phyloP scores from a whole-genome alignment of 2,329 filamentous ascomycete genomes.

The Ramichloridium luteum region DNA sequence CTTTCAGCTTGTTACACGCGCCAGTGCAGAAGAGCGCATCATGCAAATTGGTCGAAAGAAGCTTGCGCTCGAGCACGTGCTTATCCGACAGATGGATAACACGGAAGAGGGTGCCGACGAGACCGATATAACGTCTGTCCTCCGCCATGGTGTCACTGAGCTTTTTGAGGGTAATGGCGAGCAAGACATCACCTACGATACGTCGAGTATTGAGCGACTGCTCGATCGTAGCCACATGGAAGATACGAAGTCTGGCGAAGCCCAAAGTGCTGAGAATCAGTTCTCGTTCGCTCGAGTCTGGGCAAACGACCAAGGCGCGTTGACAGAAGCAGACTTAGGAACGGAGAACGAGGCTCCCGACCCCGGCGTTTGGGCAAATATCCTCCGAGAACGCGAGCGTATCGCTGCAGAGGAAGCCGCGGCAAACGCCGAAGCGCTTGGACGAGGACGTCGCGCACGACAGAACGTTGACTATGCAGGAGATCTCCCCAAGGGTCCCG shows the following conservation, averaged over 20 bases:
- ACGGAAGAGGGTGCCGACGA: constrained; percentile 61
- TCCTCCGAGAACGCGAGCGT: constrained; percentile 69
- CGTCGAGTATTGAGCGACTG: constrained; percentile 70
- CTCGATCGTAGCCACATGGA: constrained; percentile 79
- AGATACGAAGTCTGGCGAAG: constrained; percentile 51
- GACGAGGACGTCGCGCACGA: constrained; percentile 68
- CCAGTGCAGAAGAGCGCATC: constrained; percentile 86
- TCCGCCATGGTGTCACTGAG: constrained; percentile 76
- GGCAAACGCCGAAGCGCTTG: constrained; percentile 59
- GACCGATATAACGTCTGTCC: constrained; percentile 72
- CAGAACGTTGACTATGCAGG: constrained; percentile 39
- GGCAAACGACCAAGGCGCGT: constrained; percentile 65
- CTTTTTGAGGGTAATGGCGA: constrained; percentile 68
- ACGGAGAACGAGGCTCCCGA: constrained; percentile 45
- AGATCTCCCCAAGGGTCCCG: constrained; percentile 17
- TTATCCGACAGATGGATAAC: constrained; percentile 83
- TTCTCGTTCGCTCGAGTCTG: constrained; percentile 88
- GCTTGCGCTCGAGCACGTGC: constrained; percentile 85
- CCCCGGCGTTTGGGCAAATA: constrained; percentile 75
- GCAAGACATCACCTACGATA: constrained; percentile 69
- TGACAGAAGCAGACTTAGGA: constrained; percentile 35
- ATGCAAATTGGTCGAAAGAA: constrained; percentile 93
- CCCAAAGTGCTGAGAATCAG: constrained; percentile 59
- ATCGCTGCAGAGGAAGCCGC: constrained; percentile 63
- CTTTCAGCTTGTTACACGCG: constrained; percentile 84